Conservation (phyloP, 2,329 filamentous ascomycete genomes). For the Didymella sp. region DNA sequence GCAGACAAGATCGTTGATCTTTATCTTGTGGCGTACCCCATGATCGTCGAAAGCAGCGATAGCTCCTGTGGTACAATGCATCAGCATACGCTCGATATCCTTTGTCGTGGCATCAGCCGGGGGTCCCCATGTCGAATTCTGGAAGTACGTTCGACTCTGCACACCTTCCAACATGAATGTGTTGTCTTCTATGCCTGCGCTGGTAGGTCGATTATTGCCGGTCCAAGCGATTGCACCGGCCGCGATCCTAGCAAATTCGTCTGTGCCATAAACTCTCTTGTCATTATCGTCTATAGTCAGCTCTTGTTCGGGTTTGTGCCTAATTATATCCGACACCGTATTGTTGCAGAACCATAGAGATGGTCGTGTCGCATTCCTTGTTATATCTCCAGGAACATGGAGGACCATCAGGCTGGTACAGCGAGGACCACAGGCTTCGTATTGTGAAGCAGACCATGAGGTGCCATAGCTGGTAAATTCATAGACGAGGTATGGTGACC, state of each 20-base stretch:
- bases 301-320: too few species aligned
- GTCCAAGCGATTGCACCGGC: conserved; percentile 44
- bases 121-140: conserved; percentile 41
- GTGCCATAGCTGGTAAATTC: background rate
- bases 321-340: background rate
- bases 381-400: background rate
- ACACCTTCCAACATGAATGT: conserved; percentile 4
- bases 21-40: conserved; percentile 34
- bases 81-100: conserved; percentile 34
- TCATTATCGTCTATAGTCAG: conserved; percentile 11
- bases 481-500: background rate
- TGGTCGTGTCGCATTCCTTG: conserved; percentile 1
- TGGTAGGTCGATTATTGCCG: conserved; percentile 16
- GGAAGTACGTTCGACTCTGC: conserved; percentile 18
- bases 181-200: too few species aligned
- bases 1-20: conserved; percentile 12
- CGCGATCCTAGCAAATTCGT: conserved; percentile 38
- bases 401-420: conserved; percentile 12
- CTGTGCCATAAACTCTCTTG: conserved; percentile 35
- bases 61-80: conserved; percentile 41
- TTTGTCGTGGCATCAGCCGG: conserved; percentile 17
- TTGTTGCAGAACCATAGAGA: conserved; percentile 9
- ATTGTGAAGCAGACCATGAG: background rate
- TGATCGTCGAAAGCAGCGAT: conserved; percentile 47
- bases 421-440: background rate